These are phyloP conservation scores for Astragalus glycyphyllos DNA, from an alignment of 306 rosid genomes.

Conservation along the genomic window DNA sequence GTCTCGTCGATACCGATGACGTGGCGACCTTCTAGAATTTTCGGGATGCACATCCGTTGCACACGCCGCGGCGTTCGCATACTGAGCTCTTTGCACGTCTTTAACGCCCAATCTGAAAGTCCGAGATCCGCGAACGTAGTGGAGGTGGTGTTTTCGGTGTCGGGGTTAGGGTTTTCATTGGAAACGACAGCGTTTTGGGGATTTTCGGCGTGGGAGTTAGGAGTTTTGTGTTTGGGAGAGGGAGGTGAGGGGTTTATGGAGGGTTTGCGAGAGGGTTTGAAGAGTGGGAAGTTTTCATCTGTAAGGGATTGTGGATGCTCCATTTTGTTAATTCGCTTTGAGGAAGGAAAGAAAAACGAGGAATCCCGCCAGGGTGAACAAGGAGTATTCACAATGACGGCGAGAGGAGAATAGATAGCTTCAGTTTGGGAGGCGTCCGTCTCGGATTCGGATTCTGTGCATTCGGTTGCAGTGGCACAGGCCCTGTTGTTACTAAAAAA, in stretches of 20 bases:
- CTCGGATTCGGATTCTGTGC: too few relatives aligned
- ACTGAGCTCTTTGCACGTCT: conserved; percentile 73
- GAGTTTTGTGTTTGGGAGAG: conserved; percentile 11
- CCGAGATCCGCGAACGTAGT: conserved; percentile 62
- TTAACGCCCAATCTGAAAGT: conserved; percentile 70
- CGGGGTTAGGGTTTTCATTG: conserved; percentile 34
- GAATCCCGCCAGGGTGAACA: neutral
- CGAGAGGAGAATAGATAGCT: too few relatives aligned
- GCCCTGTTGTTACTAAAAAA: too few relatives aligned
- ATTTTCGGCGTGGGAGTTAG: neutral
- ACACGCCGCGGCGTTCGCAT: conserved; percentile 73
- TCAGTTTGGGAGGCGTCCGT: too few relatives aligned
- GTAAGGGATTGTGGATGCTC: conserved; percentile 14
- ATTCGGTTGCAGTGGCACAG: too few relatives aligned
- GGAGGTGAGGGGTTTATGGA: conserved; percentile 1
- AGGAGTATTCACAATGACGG: neutral
- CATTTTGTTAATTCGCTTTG: neutral
- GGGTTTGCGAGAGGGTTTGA: conserved; percentile 44
- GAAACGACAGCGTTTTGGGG: neutral
- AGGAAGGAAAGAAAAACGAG: neutral
- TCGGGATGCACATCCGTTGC: conserved; percentile 73
- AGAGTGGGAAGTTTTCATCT: conserved; percentile 61
- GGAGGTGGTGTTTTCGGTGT: conserved; percentile 6
- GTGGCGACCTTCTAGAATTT: conserved; percentile 70
- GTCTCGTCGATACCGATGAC: conserved; percentile 87